Evolutionary conservation across 805 yeast genomes (phyloP).

Genomic region (Candida cerambycidarum): DNA sequence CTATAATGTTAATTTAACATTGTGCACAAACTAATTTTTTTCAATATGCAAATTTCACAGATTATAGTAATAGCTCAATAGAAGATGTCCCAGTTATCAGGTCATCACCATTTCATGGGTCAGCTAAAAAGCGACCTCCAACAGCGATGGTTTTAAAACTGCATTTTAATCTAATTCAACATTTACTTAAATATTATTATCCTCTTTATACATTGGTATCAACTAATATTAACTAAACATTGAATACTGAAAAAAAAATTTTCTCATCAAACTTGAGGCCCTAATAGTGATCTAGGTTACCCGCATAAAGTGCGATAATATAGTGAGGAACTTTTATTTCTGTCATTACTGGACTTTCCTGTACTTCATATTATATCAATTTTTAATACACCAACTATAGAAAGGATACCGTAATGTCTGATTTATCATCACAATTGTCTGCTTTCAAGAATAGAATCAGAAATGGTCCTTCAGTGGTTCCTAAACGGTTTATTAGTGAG

Average conservation of each 20-base stretch:
- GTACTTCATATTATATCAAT: not conserved
- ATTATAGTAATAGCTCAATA: not conserved
- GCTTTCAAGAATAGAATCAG: constrained; percentile 47
- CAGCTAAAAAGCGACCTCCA: constrained; percentile 79
- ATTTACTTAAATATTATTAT: constrained; percentile 3
- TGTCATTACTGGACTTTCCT: constrained; percentile 2
- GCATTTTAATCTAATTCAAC: constrained; percentile 23
- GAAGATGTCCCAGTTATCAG: constrained; percentile 78
- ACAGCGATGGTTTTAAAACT: constrained; percentile 98
- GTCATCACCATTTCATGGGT: constrained; percentile 98
- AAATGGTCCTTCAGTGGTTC: constrained; percentile 43
- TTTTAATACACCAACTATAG: constrained; percentile 14
- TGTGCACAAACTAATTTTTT: too few relatives aligned
- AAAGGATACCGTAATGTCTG: constrained; percentile 28
- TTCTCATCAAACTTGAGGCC: not conserved
- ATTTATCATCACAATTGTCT: constrained; percentile 44
- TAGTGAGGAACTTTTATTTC: not conserved
- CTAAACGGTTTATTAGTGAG: constrained; percentile 22
- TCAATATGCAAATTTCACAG: not conserved
- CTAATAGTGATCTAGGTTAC: not conserved
- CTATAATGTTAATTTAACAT: too few relatives aligned
- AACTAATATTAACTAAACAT: constrained; percentile 4
- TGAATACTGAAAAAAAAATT: constrained; percentile 6
- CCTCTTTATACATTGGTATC: constrained; percentile 16
- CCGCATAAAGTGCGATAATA: not conserved